These are phyloP conservation scores for Acacia acuminata DNA, from an alignment of 306 rosid genomes.

Conservation along the genomic window DNA sequence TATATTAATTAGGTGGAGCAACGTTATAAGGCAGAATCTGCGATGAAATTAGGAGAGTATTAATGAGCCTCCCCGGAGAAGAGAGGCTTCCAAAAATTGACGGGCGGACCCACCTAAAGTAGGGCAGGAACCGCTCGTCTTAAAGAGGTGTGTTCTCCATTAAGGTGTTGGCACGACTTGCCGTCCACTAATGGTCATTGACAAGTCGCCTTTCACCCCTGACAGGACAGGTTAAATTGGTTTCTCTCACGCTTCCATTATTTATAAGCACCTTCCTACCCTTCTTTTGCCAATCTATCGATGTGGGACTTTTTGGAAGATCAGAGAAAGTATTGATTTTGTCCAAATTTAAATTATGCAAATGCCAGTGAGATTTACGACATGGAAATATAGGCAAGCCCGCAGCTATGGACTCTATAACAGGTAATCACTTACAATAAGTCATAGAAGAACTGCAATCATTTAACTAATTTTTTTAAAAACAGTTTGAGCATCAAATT, in stretches of 20 bases:
- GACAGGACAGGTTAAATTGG: constrained; percentile 48
- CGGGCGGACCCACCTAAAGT: constrained; percentile 65
- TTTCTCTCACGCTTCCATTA: accelerated
- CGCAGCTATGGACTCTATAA: too few species aligned
- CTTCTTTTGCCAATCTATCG: neutral
- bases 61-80: constrained; percentile 19
- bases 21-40: too few species aligned
- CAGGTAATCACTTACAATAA: too few species aligned
- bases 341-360: neutral
- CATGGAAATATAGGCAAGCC: too few species aligned
- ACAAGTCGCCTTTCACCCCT: constrained; percentile 72
- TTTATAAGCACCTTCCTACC: constrained; percentile 12
- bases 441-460: neutral
- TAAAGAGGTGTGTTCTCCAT: constrained; percentile 39
- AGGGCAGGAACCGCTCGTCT: constrained; percentile 53
- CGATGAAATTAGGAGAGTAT: too few species aligned
- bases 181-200: constrained; percentile 74
- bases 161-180: constrained; percentile 70
- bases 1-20: too few species aligned
- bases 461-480: too few species aligned
- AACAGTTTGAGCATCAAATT: neutral
- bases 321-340: neutral
- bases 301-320: constrained; percentile 39
- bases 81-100: constrained; percentile 77
- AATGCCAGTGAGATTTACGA: neutral